These are phyloP conservation scores for Echeveria elegans DNA, from an alignment of 164 flowering plant genomes.

Conservation along the genomic window DNA sequence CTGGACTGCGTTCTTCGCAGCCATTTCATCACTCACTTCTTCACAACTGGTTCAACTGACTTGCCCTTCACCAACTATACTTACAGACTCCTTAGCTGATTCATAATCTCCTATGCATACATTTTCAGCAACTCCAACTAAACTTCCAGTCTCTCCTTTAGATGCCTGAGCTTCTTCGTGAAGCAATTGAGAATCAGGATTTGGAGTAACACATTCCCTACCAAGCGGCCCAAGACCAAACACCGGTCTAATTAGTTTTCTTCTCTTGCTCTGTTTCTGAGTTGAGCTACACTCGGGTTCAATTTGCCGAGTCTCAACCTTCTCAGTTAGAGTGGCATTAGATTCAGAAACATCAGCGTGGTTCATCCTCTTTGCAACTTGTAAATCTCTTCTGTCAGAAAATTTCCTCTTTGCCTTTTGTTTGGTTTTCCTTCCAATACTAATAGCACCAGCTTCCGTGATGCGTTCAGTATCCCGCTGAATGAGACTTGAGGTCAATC, in stretches of 20 bases:
- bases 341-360: background rate
- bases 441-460: background rate
- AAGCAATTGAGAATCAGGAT: background rate
- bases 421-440: background rate
- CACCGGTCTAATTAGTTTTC: conserved; percentile 5
- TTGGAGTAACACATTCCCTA: background rate
- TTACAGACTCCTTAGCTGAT: background rate
- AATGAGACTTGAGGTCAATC: background rate
- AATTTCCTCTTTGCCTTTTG: background rate
- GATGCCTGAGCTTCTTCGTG: background rate
- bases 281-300: background rate
- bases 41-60: background rate
- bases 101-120: background rate
- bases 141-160: background rate
- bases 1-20: background rate
- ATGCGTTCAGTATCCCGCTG: background rate
- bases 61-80: background rate
- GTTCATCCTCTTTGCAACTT: background rate
- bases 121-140: background rate
- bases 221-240: background rate
- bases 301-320: background rate
- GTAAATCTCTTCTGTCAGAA: background rate
- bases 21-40: background rate
- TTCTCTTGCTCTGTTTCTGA: conserved; percentile 7
- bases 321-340: background rate